These are phyloP conservation scores for Lineolata rhizophorae DNA, from an alignment of 495 filamentous ascomycete genomes.

Conservation along the genomic window DNA sequence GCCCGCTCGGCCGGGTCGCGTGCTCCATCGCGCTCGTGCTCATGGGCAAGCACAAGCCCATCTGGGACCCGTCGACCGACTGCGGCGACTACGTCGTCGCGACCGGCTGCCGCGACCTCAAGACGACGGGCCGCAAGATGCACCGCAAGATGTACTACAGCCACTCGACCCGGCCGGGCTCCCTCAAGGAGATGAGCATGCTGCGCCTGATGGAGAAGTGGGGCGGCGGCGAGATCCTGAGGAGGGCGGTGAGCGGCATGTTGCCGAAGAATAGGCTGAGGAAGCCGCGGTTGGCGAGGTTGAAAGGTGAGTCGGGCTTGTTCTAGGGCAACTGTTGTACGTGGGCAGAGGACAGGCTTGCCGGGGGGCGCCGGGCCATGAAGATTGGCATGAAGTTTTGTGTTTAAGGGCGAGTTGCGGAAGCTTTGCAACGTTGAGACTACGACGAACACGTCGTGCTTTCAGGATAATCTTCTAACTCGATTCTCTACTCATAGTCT, in stretches of 20 bases:
- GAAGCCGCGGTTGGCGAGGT: constrained; percentile 60
- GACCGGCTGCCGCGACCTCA: constrained; percentile 63
- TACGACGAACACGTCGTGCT: no score
- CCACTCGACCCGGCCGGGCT: constrained; percentile 77
- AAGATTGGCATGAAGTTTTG: constrained; percentile 4
- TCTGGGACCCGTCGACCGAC: constrained; percentile 82
- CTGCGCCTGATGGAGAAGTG: constrained; percentile 82
- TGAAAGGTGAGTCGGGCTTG: constrained; percentile 48
- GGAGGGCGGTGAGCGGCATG: constrained; percentile 88
- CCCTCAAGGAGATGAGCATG: constrained; percentile 76
- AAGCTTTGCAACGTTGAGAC: no score
- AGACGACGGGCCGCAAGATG: constrained; percentile 78
- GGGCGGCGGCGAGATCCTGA: constrained; percentile 82
- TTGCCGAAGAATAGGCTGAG: constrained; percentile 88
- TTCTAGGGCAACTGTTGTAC: constrained; percentile 1
- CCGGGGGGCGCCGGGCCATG: background rate
- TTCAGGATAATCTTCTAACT: no score
- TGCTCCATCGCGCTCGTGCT: constrained; percentile 74
- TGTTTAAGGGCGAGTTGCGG: constrained; percentile 4
- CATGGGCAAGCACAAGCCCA: constrained; percentile 99
- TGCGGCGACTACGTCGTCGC: constrained; percentile 98
- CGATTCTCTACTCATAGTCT: no score
- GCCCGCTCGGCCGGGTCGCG: constrained; percentile 68
- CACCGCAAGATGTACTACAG: constrained; percentile 87
- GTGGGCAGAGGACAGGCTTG: background rate